Evolutionary conservation across 257 asterid genomes (phyloP).

Genomic region (Solanum piurae): DNA sequence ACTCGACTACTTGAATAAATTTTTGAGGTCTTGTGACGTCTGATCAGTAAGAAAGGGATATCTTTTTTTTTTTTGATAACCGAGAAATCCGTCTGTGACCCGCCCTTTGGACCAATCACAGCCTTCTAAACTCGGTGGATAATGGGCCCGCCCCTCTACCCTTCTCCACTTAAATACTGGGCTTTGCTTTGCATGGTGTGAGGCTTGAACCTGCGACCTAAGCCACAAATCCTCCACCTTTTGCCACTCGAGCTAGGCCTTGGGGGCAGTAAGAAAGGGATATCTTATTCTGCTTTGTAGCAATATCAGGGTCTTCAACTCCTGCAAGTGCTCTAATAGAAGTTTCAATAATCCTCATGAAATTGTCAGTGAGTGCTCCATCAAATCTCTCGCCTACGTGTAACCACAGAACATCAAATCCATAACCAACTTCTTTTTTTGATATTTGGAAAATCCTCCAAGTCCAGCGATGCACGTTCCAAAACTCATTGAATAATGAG

Average conservation of each 20-base stretch:
- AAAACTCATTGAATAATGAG: background rate
- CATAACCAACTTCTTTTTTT: background rate
- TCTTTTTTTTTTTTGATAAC: too few relatives aligned
- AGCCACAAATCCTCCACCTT: too few relatives aligned
- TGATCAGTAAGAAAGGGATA: constrained; percentile 17
- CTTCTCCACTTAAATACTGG: too few relatives aligned
- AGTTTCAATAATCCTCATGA: constrained; percentile 12
- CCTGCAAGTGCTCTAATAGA: constrained; percentile 25
- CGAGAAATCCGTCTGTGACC: too few relatives aligned
- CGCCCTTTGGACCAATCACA: too few relatives aligned
- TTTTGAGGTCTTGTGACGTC: constrained; percentile 22
- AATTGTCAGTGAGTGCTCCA: constrained; percentile 7
- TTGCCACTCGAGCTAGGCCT: too few relatives aligned
- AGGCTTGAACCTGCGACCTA: too few relatives aligned
- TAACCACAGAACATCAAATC: background rate
- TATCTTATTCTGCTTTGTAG: constrained; percentile 9
- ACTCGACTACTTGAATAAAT: constrained; percentile 16
- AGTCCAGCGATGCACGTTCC: background rate
- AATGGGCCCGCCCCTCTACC: too few relatives aligned
- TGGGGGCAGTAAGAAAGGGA: too few relatives aligned
- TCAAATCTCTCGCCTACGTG: constrained; percentile 1
- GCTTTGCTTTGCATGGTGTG: too few relatives aligned
- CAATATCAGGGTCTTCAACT: constrained; percentile 12
- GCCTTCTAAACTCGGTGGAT: too few relatives aligned
- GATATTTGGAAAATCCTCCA: background rate